These are phyloP conservation scores for Naganishia vaughanmartiniae DNA, from an alignment of 768 basidiomycete genomes.

Conservation along the genomic window DNA sequence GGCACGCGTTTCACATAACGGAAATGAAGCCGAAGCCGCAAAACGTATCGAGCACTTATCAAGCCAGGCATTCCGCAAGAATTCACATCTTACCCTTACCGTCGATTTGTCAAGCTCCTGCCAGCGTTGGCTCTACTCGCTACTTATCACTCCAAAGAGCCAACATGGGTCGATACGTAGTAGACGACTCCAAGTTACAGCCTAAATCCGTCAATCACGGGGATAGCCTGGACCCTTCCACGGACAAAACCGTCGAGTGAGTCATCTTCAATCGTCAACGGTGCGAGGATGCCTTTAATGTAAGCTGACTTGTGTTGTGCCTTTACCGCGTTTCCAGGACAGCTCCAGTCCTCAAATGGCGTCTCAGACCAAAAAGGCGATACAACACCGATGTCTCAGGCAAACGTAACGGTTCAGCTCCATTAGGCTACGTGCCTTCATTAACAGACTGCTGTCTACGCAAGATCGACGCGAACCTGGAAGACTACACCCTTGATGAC, in stretches of 20 bases:
- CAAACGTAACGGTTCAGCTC: not conserved
- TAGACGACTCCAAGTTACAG: not conserved
- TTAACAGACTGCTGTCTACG: conserved; percentile 22
- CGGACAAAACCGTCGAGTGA: not conserved
- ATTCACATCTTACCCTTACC: too few relatives aligned
- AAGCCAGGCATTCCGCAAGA: too few relatives aligned
- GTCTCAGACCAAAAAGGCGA: not conserved
- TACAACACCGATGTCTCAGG: not conserved
- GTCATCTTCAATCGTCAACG: not conserved
- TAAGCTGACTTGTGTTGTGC: too few relatives aligned
- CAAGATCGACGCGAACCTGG: conserved; percentile 15
- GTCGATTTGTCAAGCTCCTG: too few relatives aligned
- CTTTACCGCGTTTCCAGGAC: not conserved
- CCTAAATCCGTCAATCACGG: not conserved
- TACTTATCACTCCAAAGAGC: not conserved
- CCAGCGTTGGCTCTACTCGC: too few relatives aligned
- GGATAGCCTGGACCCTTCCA: conserved; percentile 11
- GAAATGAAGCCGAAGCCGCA: too few relatives aligned
- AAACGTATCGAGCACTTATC: too few relatives aligned
- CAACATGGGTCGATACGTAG: not conserved
- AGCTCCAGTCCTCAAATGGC: conserved; percentile 20
- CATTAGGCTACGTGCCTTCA: not conserved
- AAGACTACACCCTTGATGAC: conserved; percentile 5
- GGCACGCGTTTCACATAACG: too few relatives aligned
- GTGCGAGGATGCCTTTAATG: too few relatives aligned